Conservation (phyloP, 1,284 basidiomycete genomes). For the Rhodofomes roseus region DNA sequence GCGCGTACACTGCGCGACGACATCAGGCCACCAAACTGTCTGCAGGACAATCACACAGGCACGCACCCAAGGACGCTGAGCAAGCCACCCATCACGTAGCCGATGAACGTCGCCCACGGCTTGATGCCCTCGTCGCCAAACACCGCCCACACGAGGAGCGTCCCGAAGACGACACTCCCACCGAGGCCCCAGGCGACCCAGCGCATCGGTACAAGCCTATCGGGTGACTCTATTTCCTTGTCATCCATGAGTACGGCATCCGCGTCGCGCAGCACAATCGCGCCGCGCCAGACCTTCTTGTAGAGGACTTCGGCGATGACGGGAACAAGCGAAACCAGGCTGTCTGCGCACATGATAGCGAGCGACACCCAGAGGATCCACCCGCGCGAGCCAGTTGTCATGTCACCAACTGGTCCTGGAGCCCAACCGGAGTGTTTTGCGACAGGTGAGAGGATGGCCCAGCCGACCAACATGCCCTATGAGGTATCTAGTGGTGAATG, state of each 20-base stretch:
- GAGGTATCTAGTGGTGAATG: neutral
- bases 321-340: constrained; percentile 80
- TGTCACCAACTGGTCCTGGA: constrained; percentile 83
- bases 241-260: constrained; percentile 37
- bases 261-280: constrained; percentile 9
- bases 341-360: constrained; percentile 94
- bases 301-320: constrained; percentile 46
- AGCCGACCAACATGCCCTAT: constrained; percentile 92
- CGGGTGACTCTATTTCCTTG: constrained; percentile 74
- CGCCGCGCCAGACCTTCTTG: constrained; percentile 17
- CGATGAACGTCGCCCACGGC: constrained; percentile 89
- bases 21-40: neutral
- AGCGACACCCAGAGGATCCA: constrained; percentile 96
- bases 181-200: constrained; percentile 78
- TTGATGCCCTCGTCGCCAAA: constrained; percentile 90
- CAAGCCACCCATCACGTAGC: constrained; percentile 79
- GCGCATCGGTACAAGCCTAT: constrained; percentile 74
- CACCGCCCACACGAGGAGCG: constrained; percentile 79
- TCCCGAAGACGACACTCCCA: constrained; percentile 66
- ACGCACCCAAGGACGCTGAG: constrained; percentile 84
- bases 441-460: constrained; percentile 88
- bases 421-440: constrained; percentile 86
- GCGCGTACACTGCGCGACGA: constrained; percentile 68
- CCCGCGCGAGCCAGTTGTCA: constrained; percentile 80
- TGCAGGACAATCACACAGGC: neutral